A percentile compares a stretch with the other conserved stretches of the same genome.
Conservation (phyloP, 2,329 filamentous ascomycete species). For the Hawksworthiomyces lignivorus region DNA sequence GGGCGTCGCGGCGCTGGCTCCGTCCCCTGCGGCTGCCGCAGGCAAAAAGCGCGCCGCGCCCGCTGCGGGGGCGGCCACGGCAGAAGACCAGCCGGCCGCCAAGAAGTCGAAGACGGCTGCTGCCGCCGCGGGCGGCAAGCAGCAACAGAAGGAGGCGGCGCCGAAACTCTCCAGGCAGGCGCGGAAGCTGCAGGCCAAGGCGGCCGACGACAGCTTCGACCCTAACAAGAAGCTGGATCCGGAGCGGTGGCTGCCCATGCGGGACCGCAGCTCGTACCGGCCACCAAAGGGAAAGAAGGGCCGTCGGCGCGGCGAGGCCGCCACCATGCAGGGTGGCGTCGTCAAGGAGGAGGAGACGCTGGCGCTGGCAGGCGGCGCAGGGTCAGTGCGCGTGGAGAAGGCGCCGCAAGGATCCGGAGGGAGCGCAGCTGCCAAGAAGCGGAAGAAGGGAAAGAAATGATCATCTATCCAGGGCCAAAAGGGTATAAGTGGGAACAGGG, state of each 20-base stretch:
- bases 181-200: conserved; percentile 16
- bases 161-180: conserved; percentile 45
- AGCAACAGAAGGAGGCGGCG: neutral
- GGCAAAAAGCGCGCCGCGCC: conserved; percentile 39
- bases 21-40: conserved; percentile 32
- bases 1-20: conserved; percentile 50
- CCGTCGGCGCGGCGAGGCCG: conserved; percentile 51
- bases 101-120: conserved; percentile 12
- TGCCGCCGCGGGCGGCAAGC: conserved; percentile 1
- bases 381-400: conserved; percentile 57
- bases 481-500: too few relatives aligned
- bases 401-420: conserved; percentile 25
- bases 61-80: conserved; percentile 17
- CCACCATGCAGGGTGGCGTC: conserved; percentile 78
- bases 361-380: conserved; percentile 55
- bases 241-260: conserved; percentile 86
- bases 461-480: too few relatives aligned
- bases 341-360: conserved; percentile 66
- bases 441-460: conserved; percentile 36
- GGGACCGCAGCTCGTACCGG: conserved; percentile 79
- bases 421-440: conserved; percentile 24
- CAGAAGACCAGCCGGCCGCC: neutral
- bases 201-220: conserved; percentile 46
- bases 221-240: conserved; percentile 75
- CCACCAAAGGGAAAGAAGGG: conserved; percentile 90